Percentiles rank a stretch among this genome's conserved stretches.
These are phyloP conservation scores for Persicaria tinctoria DNA, from an alignment of 148 eudicot genomes.

Conservation along the genomic window DNA sequence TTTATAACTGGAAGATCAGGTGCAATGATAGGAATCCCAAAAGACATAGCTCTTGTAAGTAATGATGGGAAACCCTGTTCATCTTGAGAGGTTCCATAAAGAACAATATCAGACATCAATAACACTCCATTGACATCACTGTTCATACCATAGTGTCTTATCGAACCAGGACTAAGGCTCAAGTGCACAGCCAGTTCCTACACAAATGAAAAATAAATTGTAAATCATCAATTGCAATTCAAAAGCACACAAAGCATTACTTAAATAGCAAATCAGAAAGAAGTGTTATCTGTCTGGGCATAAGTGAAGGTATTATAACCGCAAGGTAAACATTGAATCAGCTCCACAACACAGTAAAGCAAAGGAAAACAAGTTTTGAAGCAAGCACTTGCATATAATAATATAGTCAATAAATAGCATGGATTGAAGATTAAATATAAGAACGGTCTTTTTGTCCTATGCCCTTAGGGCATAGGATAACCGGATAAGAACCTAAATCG, in stretches of 20 bases:
- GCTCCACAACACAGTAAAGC: not conserved
- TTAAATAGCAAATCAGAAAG: not conserved
- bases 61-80: conserved; percentile 82
- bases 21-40: conserved; percentile 69
- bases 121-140: conserved; percentile 61
- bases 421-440: not conserved
- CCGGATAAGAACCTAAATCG: no score
- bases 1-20: conserved; percentile 69
- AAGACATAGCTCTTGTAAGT: conserved; percentile 77
- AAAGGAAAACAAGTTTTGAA: not conserved
- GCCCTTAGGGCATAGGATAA: no score
- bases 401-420: not conserved
- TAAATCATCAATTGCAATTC: not conserved
- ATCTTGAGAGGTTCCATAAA: conserved; percentile 81
- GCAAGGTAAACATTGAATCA: not conserved
- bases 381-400: not conserved
- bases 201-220: conserved; percentile 9
- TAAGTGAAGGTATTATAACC: not conserved
- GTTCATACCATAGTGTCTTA: conserved; percentile 71
- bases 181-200: conserved; percentile 69
- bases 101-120: conserved; percentile 75
- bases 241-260: not conserved
- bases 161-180: conserved; percentile 57
- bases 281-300: not conserved
- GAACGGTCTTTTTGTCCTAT: not conserved